Conservation (phyloP, 2,329 filamentous ascomycete genomes). For the Cyclaneusma minus region DNA sequence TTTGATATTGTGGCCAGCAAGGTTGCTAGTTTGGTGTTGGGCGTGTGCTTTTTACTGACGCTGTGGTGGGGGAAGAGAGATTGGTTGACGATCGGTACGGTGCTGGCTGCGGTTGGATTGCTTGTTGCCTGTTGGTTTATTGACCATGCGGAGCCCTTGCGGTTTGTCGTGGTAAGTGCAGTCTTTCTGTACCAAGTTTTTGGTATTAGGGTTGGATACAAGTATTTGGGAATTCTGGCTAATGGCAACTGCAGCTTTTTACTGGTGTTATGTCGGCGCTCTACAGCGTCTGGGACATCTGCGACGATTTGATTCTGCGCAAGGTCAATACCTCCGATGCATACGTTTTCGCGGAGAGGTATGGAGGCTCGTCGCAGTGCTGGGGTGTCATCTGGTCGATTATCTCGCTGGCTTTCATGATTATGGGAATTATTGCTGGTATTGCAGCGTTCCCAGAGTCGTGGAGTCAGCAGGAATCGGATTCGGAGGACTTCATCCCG, state of each 20-base stretch:
- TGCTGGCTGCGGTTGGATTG: constrained; percentile 54
- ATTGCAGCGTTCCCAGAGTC: constrained; percentile 63
- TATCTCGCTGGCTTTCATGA: constrained; percentile 57
- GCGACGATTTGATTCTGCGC: constrained; percentile 64
- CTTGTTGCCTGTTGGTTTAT: constrained; percentile 70
- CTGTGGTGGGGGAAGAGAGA: constrained; percentile 70
- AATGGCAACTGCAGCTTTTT: constrained; percentile 38
- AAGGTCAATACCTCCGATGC: constrained; percentile 72
- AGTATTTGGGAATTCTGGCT: constrained; percentile 3
- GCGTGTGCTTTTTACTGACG: constrained; percentile 61
- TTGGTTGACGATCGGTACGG: constrained; percentile 60
- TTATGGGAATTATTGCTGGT: constrained; percentile 56
- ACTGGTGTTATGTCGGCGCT: constrained; percentile 71
- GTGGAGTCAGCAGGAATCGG: constrained; percentile 49
- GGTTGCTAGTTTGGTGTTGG: constrained; percentile 58
- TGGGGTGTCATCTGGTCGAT: constrained; percentile 71
- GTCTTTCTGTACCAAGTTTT: not conserved
- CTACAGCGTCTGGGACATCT: constrained; percentile 76
- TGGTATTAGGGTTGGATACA: constrained; percentile 1
- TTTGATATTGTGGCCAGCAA: constrained; percentile 74
- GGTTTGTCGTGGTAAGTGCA: constrained; percentile 48
- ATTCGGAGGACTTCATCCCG: constrained; percentile 49
- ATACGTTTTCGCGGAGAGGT: constrained; percentile 62
- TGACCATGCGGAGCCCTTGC: constrained; percentile 54
- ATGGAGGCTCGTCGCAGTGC: constrained; percentile 66